Evolutionary conservation across 805 yeast genomes (phyloP).

Genomic region (Monosporozyma yasuniensis): DNA sequence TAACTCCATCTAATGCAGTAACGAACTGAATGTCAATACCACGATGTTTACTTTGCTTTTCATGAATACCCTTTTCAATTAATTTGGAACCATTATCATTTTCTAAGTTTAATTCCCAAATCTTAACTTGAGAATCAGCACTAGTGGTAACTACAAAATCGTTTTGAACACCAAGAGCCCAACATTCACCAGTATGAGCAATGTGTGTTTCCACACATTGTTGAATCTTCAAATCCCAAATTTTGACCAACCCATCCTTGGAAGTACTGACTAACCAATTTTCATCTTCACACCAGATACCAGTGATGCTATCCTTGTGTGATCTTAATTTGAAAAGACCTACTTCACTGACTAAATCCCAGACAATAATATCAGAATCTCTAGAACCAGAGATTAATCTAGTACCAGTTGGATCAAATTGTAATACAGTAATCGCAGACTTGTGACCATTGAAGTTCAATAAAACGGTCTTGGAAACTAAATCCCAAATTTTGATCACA

Average conservation of each 20-base stretch:
- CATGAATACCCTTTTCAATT: slow-evolving; percentile 53
- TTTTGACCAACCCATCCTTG: slow-evolving; percentile 83
- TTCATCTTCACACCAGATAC: slow-evolving; percentile 47
- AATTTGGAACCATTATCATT: slow-evolving; percentile 40
- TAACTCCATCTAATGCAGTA: slow-evolving; percentile 16
- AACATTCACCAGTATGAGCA: slow-evolving; percentile 89
- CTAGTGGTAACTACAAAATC: slow-evolving; percentile 61
- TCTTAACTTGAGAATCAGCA: slow-evolving; percentile 68
- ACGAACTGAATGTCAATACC: slow-evolving; percentile 51
- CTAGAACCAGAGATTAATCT: slow-evolving; percentile 76
- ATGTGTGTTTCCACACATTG: slow-evolving; percentile 92
- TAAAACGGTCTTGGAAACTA: slow-evolving; percentile 65
- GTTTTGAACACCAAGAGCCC: slow-evolving; percentile 57
- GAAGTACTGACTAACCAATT: slow-evolving; percentile 65
- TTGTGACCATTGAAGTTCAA: slow-evolving; percentile 88
- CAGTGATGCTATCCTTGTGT: slow-evolving; percentile 84
- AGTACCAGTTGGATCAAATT: slow-evolving; percentile 77
- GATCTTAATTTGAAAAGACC: slow-evolving; percentile 83
- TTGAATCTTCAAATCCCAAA: slow-evolving; percentile 87
- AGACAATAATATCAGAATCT: slow-evolving; percentile 75
- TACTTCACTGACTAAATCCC: slow-evolving; percentile 92
- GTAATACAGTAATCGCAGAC: slow-evolving; percentile 58
- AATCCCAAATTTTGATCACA: slow-evolving; percentile 83
- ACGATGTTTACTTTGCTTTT: slow-evolving; percentile 68
- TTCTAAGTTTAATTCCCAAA: slow-evolving; percentile 65